Evolutionary conservation across 352 stramenopile species (phyloP), one percentile per base, ranked within the genome.

Genomic region (Achlya hypogyna): DNA sequence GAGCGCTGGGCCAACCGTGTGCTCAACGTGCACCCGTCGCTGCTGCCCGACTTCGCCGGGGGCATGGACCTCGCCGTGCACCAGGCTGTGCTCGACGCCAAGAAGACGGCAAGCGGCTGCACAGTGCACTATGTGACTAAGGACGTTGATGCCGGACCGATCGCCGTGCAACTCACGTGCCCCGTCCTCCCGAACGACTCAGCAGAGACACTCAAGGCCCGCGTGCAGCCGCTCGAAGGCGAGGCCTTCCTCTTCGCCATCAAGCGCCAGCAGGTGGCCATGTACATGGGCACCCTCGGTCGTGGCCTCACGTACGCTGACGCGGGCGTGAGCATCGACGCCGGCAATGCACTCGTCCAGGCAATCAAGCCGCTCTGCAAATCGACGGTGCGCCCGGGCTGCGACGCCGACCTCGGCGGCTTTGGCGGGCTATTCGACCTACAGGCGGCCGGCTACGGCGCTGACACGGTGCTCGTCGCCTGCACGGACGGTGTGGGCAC

Each of bases 61-160:
- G 96, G 96, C 53, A 99, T 99, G 97, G 97, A 99, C 78, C 76
- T 98, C 52, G 91, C 89, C n/a, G 97, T 99, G 29, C 97, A 99
- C 79, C 87, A 98, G 76, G 96, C 94, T 40, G 97, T 99, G 58
- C 79, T 99, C 38, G 91, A 98, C 64, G 96, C 96, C 32, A 94
- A 97, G 63, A 97, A 98, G 76, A 87, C 79, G 9, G 83, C 98
- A 73, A 98, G 82, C 53, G 97, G 97, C 20, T 99, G 97, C 81
- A 99, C 97, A 4, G 95, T 99, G 62, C 97, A 99, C 79, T 93
- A 98, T 69, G 97, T 99, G 22, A 99, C 96, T 5, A 79, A 92
- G 53, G 82, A 98, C 64, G 96, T 99, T 34, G 97, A 99, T 75
- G 95, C 92, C 51, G 97, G 97, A 60, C 91, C 96, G n/a, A 98